These are phyloP conservation scores for Bryoerythrophyllum caledonicum DNA, from an alignment of 225 moss, liverwort and hornwort species.

Conservation along the genomic window DNA sequence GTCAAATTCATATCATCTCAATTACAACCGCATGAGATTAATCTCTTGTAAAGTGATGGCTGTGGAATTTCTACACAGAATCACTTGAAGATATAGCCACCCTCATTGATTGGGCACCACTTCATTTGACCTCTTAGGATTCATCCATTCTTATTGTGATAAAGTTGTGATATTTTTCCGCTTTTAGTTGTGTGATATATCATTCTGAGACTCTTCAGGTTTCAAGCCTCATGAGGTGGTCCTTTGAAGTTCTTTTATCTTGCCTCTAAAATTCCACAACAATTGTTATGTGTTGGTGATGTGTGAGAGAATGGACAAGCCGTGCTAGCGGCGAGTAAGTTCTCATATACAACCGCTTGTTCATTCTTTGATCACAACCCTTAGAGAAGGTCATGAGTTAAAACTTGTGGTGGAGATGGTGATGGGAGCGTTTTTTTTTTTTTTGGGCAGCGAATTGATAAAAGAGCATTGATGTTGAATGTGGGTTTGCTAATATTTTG, in stretches of 20 bases:
- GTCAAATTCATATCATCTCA: slow-evolving; percentile 10
- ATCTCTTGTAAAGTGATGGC: slow-evolving; percentile 19
- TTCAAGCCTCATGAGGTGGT: no score
- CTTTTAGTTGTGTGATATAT: neutral
- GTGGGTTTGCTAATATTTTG: no score
- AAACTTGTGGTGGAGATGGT: neutral
- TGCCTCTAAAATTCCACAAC: neutral
- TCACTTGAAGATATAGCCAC: neutral
- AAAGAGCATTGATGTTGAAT: no score
- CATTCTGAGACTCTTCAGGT: no score
- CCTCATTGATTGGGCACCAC: slow-evolving; percentile 6
- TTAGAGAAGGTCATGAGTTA: neutral
- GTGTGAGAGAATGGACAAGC: no score
- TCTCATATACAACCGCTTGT: no score
- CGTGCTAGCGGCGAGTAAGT: no score
- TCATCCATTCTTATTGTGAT: slow-evolving; percentile 27
- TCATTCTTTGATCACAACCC: no score
- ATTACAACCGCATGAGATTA: slow-evolving; percentile 3
- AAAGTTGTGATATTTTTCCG: slow-evolving; percentile 25
- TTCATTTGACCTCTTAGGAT: slow-evolving; percentile 3
- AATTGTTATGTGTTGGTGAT: slow-evolving; percentile 6
- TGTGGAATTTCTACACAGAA: slow-evolving; percentile 15
- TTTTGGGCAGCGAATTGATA: no score
- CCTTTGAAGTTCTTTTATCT: neutral
- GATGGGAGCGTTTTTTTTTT: no score